A percentile compares a stretch with the other conserved stretches of the same genome.
phyloP scores from a whole-genome alignment of 148 eudicot species.

The Rhododendron ovatum region DNA sequence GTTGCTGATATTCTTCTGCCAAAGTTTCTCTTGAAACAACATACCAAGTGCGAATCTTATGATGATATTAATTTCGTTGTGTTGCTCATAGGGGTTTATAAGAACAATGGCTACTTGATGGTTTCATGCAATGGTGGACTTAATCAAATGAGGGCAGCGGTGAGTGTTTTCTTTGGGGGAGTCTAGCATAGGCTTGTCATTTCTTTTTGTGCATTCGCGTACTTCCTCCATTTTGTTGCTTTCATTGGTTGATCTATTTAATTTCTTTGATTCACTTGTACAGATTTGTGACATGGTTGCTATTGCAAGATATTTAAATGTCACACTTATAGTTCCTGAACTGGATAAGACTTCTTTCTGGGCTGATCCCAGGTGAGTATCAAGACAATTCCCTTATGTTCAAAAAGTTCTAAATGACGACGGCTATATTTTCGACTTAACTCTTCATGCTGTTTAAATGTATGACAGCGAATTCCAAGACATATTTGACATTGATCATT shows the following conservation, averaged over 20 bases:
- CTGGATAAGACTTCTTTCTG: slow-evolving; percentile 92
- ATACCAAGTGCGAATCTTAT: neutral
- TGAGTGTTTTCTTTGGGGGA: slow-evolving; percentile 33
- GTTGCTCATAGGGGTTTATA: slow-evolving; percentile 68
- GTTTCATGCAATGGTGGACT: slow-evolving; percentile 99
- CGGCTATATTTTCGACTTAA: neutral
- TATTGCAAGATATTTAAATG: slow-evolving; percentile 95
- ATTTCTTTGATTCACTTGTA: slow-evolving; percentile 10
- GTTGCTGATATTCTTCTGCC: neutral
- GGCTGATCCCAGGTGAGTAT: slow-evolving; percentile 96
- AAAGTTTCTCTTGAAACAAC: neutral
- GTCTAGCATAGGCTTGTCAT: neutral
- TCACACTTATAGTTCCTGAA: slow-evolving; percentile 90
- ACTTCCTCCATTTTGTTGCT: neutral
- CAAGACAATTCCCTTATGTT: slow-evolving; percentile 17
- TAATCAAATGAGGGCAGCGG: slow-evolving; percentile 98
- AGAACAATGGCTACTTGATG: slow-evolving; percentile 93
- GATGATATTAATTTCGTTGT: slow-evolving; percentile 1
- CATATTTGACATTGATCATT: slow-evolving; percentile 91
- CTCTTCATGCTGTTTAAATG: neutral
- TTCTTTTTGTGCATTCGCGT: neutral
- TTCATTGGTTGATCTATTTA: neutral
- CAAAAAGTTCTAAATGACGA: neutral
- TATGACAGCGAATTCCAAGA: slow-evolving; percentile 84
- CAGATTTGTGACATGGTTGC: slow-evolving; percentile 99